Base-by-base conservation (phyloP, 768 basidiomycete genomes). In the Strobilomyces echinocephalus region DNA sequence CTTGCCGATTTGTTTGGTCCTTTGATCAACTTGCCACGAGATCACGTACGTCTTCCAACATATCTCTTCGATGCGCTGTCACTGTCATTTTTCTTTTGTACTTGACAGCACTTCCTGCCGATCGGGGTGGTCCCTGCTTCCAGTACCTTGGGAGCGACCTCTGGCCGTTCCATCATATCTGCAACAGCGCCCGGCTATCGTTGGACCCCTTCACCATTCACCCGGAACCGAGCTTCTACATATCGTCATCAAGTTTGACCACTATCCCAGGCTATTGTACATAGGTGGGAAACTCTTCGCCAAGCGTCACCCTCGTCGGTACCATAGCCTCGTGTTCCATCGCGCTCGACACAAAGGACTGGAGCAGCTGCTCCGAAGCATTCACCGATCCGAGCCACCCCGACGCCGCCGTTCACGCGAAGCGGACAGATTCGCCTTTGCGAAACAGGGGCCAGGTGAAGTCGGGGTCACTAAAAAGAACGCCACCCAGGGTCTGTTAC, bases 401-500 rank as follows among this genome's bases (percentile, higher is more conserved):
- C n/a, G 35, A 53, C 42, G 21, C 20, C 16, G 21, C 42, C 10
- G 24, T 2, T 49, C 57, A 50, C 45, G 40, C 46, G 47, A 39
- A 10, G 28, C 3, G 24, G 2, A 33, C n/a, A 5, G 30, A 33
- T 16, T 18, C 28, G 11, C 18, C 30, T 50, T 14, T 44, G 7
- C 52, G 36, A 59, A 58, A 65, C 57, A 52, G 60, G 52, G 52
- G 46, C 21, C 42, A 18, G 24, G 5, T 20, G 47, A 24, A 14
- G 56, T 46, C 34, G 18, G n/a, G n/a, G n/a, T n/a, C 24, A 39
- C 34, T 15, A 18, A 31, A 31, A 8, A n/a, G 21, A 12, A 18
- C 47, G 55, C 61, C 63, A 64, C 34, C 11, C 64, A 66, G 63
- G 64, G 62, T 53, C 9, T 12, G 21, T 51, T 36, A 38, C 55